A percentile compares a stretch with the other conserved stretches of the same genome.
Conservation (phyloP, 2,329 filamentous ascomycete species). For the Verticillium nubilum region DNA sequence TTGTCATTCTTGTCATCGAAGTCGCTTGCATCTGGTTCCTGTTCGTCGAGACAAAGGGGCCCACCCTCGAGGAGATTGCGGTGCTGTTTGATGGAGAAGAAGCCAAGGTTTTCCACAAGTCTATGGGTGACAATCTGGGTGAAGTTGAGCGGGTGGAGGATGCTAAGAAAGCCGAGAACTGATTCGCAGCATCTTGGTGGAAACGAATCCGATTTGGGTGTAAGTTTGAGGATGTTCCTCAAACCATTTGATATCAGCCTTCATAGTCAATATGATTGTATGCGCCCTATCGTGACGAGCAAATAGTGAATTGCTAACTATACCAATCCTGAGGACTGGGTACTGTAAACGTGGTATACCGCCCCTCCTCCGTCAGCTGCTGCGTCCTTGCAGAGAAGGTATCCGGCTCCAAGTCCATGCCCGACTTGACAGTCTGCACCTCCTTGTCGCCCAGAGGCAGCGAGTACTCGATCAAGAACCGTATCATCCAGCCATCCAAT, state of each 20-base stretch:
- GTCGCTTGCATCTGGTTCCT: constrained; percentile 50
- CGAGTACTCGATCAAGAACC: constrained; percentile 13
- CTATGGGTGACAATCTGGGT: no score
- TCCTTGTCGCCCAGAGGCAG: constrained; percentile 4
- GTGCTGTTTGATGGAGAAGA: constrained; percentile 55
- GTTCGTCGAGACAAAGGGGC: constrained; percentile 57
- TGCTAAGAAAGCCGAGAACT: no score
- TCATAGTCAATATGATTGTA: no score
- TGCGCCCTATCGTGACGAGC: no score
- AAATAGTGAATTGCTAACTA: no score
- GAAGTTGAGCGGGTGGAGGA: no score
- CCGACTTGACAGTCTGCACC: neutral
- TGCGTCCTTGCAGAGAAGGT: neutral
- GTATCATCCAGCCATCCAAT: constrained; percentile 15
- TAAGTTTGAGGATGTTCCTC: no score
- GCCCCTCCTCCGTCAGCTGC: neutral
- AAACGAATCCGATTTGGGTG: no score
- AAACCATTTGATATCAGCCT: no score
- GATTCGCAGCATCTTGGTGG: no score
- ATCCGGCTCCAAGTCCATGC: neutral
- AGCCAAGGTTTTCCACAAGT: no score
- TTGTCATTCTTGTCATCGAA: constrained; percentile 41
- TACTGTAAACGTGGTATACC: neutral
- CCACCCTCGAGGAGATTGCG: constrained; percentile 61
- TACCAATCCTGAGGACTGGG: neutral